Base-by-base conservation (phyloP, 2,329 filamentous ascomycete species). In the Domatiomyces globalis region DNA sequence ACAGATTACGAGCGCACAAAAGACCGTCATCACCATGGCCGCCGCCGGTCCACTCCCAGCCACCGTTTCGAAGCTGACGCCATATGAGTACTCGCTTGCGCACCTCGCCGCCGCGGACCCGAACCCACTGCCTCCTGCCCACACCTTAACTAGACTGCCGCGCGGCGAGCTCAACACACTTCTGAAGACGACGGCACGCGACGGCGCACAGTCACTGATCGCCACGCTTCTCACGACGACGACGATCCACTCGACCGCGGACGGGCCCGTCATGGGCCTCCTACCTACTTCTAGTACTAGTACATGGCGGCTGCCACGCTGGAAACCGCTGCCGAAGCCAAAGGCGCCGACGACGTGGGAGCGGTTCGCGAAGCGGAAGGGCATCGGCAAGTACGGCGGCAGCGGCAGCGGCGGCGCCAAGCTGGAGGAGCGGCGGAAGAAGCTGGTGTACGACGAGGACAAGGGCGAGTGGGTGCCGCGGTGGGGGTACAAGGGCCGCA, bases 281-380 rank as follows among this genome's bases (percentile, higher is more conserved):
- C 92, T 92, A 0, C 67, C 77, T 9, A 18, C 20, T 9, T 4
- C 19, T 25, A 39, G 12, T 15, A 39, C 5, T 77, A 18, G 94
- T 29, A 27, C 33, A 2, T 39, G 33, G 33, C 33, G 33, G 9
- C 75, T 96, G 3, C 92, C 92, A 20, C 84, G 92, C 61, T 89
- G 95, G 72, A 96, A 98, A 69, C 87, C 87, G 8, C 74, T 96
- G 7, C 92, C 92, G 1, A 77, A 80, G 51, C 78, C 81, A 60
- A 92, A 89, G 72, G 74, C 83, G 52, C 84, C 84, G 60, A 96
- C 90, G 53, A 95, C 88, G 68, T 98, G 92, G 92, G 84, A 95
- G 73, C 80, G 84, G 63, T 98, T 98, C 72, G 92, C 92, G 45
- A 84, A 82, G 68, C 94, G 94, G 80, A 94, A 95, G 77, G 92